Conservation (phyloP, 2,329 filamentous ascomycete genomes). For the Epichloe festucae region DNA sequence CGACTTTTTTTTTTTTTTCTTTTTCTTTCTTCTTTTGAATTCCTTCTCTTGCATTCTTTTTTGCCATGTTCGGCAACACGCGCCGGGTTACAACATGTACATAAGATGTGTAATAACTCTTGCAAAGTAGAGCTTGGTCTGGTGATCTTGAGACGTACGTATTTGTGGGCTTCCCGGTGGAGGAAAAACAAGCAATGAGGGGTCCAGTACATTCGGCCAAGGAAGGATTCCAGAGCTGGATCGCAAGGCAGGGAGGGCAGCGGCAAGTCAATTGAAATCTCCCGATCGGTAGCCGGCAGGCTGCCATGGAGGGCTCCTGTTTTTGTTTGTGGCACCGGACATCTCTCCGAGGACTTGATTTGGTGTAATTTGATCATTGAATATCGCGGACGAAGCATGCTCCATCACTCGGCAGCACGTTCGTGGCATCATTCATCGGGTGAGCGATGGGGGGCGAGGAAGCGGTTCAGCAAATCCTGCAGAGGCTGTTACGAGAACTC, state of each 20-base stretch:
- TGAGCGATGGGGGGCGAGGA: background rate
- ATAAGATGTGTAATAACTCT: background rate
- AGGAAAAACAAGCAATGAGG: background rate
- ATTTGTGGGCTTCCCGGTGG: background rate
- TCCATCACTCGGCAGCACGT: background rate
- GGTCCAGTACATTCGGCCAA: background rate
- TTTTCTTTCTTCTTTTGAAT: background rate
- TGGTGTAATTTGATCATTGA: no score
- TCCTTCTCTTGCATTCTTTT: background rate
- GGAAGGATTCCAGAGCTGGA: background rate
- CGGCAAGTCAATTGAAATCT: background rate
- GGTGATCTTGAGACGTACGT: background rate
- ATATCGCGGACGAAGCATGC: no score
- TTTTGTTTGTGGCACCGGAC: background rate
- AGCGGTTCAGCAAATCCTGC: no score
- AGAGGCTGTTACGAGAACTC: no score
- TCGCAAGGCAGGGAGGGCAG: background rate
- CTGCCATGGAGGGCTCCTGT: no score
- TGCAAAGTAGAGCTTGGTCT: background rate
- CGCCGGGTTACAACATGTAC: background rate
- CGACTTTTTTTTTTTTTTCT: background rate
- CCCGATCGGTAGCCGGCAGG: background rate
- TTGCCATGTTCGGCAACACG: background rate
- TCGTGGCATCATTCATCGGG: background rate
- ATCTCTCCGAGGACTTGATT: background rate